Conservation (phyloP, 306 rosid species). For the Vachellia collinsii region DNA sequence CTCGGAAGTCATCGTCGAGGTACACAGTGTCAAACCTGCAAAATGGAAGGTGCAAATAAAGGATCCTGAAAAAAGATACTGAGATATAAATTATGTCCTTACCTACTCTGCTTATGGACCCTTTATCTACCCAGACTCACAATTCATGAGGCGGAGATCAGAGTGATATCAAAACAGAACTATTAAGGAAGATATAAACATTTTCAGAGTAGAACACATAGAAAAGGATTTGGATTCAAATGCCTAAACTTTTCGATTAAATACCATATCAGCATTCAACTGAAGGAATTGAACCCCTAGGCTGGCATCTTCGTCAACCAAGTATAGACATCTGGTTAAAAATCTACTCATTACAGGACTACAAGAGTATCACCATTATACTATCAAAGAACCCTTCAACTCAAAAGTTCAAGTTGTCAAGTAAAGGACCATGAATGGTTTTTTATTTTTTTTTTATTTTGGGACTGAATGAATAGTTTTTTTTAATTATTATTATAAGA, state of each 20-base stretch:
- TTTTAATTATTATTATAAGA: background rate
- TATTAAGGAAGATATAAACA: background rate
- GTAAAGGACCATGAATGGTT: background rate
- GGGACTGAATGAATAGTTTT: too few species aligned
- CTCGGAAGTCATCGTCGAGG: slow-evolving; percentile 75
- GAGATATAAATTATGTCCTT: background rate
- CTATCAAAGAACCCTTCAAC: background rate
- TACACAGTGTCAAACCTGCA: slow-evolving; percentile 78
- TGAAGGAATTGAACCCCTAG: background rate
- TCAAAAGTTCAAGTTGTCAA: background rate
- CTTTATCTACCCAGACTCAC: background rate
- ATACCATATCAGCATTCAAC: background rate
- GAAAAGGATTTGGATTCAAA: background rate
- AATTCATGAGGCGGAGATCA: background rate
- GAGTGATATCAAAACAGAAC: background rate
- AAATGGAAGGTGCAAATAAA: slow-evolving; percentile 37
- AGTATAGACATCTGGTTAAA: background rate
- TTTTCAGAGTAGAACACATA: background rate
- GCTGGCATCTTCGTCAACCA: background rate
- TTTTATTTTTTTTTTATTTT: background rate
- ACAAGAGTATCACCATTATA: background rate
- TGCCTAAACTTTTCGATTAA: too few species aligned
- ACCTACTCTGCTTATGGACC: background rate
- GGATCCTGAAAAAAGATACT: slow-evolving; percentile 2
- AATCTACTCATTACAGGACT: background rate